These are phyloP conservation scores for Silene vulgaris DNA, from an alignment of 179 eudicot genomes.

Conservation along the genomic window DNA sequence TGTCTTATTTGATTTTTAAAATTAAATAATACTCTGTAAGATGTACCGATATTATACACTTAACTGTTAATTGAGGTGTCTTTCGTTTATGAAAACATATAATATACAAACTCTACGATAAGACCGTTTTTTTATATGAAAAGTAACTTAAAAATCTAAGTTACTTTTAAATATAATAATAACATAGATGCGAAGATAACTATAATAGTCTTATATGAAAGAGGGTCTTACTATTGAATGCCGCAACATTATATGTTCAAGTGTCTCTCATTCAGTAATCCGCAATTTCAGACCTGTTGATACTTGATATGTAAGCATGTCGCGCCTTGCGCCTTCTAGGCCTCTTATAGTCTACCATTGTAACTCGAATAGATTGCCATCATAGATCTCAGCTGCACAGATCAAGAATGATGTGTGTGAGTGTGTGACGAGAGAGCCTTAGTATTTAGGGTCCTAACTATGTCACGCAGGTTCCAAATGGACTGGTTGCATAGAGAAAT, in stretches of 20 bases:
- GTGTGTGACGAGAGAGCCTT: not conserved
- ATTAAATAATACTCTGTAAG: not conserved
- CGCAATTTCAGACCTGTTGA: not conserved
- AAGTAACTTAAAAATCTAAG: too few species aligned
- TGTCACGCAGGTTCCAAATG: not conserved
- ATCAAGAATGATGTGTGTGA: not conserved
- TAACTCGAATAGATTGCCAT: constrained; percentile 22
- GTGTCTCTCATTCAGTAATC: too few species aligned
- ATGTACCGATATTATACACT: not conserved
- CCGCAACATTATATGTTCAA: too few species aligned
- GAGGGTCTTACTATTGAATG: too few species aligned
- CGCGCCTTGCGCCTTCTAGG: not conserved
- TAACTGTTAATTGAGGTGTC: not conserved
- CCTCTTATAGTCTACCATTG: not conserved
- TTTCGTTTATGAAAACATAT: too few species aligned
- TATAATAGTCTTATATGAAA: not conserved
- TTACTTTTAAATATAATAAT: too few species aligned
- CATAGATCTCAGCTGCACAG: constrained; percentile 32
- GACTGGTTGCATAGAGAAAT: not conserved
- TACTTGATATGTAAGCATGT: not conserved
- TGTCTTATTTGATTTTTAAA: not conserved
- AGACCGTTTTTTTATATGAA: too few species aligned
- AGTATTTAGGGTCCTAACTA: not conserved
- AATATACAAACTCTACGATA: too few species aligned
- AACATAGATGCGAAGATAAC: too few species aligned